Base-by-base conservation (phyloP, 1,284 basidiomycete species). In the Boletus mariae region DNA sequence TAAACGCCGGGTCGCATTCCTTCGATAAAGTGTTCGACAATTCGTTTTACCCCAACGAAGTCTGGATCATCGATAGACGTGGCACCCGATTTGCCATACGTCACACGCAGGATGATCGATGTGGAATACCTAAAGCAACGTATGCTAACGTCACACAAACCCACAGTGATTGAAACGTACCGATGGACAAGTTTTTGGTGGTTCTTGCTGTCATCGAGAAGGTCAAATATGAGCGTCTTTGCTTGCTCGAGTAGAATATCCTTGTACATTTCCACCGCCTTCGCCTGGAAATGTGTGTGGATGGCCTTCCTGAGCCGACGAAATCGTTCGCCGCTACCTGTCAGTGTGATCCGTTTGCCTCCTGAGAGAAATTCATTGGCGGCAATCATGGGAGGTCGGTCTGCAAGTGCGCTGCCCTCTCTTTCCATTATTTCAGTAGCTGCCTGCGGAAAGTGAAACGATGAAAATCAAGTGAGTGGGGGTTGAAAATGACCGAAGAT, bases 31-130 rank as follows among this genome's bases (percentile, higher is more conserved):
- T 80, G 73, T 3, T 73, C 67, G 3, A 82, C 65, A 34, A 74
- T 75, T 17, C 73, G 67, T 46, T 77, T 79, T 34, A 87, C 77
- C n/a, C 75, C 73, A 28, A 70, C 56, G 1, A 89, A 76, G 28
- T 84, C 82, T 0, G 80, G 80, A 59, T 87, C 85, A 5, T 79
- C 70, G 53, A 78, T 79, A 0, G 73, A 73, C 11, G 78, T 77
- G 3, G 57, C 76, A 59, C 58, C 70, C 0, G 75, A 69, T 51
- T 80, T 83, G 7, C 85, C 85, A 58, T 89, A 89, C 1, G 84
- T 79, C 28, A 88, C 70, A 2, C 79, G 76, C 66, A 90, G 76
- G 3, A 87, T 80, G 1, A 87, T 75, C 2, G 80, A 80, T 0
- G 84, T 80, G 0, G 85, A 78, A 59, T 80, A 88, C 43, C 84